These are phyloP conservation scores for Penicillium desertorum DNA, from an alignment of 495 filamentous ascomycete species.

Conservation along the genomic window DNA sequence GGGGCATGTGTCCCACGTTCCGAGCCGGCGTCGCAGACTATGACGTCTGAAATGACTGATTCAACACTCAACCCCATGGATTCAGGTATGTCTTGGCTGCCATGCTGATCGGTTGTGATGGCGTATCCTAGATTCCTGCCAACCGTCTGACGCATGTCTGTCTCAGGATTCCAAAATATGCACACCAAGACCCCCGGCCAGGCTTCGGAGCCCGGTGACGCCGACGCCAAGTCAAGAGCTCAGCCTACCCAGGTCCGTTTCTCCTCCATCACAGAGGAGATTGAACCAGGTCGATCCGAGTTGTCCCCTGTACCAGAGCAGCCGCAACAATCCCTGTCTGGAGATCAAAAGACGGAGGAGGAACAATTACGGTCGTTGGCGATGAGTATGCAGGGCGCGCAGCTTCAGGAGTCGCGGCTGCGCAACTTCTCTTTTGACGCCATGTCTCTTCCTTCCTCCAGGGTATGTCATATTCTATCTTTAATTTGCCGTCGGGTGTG, in stretches of 20 bases:
- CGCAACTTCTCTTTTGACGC: constrained; percentile 85
- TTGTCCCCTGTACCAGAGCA: constrained; percentile 34
- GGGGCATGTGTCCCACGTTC: constrained; percentile 44
- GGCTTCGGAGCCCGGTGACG: constrained; percentile 28
- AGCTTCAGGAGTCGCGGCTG: constrained; percentile 77
- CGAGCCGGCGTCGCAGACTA: constrained; percentile 34
- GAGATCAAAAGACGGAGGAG: constrained; percentile 40
- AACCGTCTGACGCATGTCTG: constrained; percentile 23
- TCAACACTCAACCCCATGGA: constrained; percentile 32
- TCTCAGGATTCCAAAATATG: constrained; percentile 23
- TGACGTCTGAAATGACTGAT: constrained; percentile 46
- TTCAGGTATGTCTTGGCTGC: constrained; percentile 37
- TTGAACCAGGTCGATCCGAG: constrained; percentile 50
- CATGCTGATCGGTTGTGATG: constrained; percentile 4
- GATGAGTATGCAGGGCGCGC: constrained; percentile 66
- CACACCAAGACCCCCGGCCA: constrained; percentile 32
- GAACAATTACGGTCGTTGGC: constrained; percentile 71
- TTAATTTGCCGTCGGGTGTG: neutral
- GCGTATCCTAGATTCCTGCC: constrained; percentile 1
- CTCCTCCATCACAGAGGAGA: constrained; percentile 75
- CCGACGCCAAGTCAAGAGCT: constrained; percentile 37
- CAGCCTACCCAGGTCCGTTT: constrained; percentile 68
- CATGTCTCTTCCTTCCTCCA: constrained; percentile 79
- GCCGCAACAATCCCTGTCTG: constrained; percentile 1
- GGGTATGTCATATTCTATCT: constrained; percentile 58